Conservation (phyloP, 108 stramenopile genomes). For the Cyclostephanos tholiformis region DNA sequence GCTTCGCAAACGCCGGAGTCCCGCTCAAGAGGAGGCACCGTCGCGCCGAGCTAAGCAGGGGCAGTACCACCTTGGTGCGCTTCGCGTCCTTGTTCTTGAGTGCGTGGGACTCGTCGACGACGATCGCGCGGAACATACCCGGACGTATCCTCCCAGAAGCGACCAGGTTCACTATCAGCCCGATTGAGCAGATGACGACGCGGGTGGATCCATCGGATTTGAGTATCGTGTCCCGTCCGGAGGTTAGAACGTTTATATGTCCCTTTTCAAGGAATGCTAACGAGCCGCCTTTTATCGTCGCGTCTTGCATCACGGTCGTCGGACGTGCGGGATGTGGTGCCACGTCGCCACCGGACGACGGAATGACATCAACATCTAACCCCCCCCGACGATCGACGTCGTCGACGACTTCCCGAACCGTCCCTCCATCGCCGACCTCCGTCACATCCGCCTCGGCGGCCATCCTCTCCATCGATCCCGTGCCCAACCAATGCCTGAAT, state of each 20-base stretch:
- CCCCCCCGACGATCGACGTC: not conserved
- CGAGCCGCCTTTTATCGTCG: not conserved
- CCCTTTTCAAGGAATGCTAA: conserved; percentile 41
- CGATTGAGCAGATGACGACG: conserved; percentile 86
- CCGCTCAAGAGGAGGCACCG: conserved; percentile 91
- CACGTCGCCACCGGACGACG: not conserved
- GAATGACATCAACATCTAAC: not conserved
- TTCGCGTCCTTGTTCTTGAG: conserved; percentile 88
- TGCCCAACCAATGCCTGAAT: conserved; percentile 84
- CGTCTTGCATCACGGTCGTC: not conserved
- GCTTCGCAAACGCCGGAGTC: conserved; percentile 95
- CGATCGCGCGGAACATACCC: conserved; percentile 82
- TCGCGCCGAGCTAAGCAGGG: conserved; percentile 74
- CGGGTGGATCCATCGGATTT: conserved; percentile 47
- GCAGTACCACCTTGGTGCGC: conserved; percentile 79
- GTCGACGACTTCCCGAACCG: not conserved
- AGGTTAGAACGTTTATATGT: conserved; percentile 77
- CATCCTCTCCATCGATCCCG: conserved; percentile 21
- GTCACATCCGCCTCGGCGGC: not conserved
- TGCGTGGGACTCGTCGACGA: conserved; percentile 97
- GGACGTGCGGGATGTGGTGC: not conserved
- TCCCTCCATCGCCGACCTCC: conserved; percentile 2
- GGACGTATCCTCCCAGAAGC: conserved; percentile 49
- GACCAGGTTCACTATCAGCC: conserved; percentile 70
- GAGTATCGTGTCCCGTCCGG: conserved; percentile 61